Evolutionary conservation across 371 early-diverging fungal genomes (phyloP), one percentile per base, ranked within the genome.

Genomic region (Choanephora cucurbitarum): DNA sequence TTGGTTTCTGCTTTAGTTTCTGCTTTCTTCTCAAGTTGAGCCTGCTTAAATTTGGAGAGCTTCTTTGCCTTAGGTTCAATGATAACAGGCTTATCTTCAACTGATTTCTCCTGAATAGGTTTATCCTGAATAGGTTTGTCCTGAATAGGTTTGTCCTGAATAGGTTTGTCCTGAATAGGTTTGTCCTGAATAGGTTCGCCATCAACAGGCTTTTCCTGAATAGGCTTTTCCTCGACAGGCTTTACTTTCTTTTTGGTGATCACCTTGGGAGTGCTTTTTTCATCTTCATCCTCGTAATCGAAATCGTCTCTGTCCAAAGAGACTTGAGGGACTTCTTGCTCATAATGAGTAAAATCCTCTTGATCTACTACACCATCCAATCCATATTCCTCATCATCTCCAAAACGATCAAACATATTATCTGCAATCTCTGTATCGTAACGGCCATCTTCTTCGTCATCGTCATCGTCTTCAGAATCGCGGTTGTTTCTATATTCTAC

Each of bases 321-420:
- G 5, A 48, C 51, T 40, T 72, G 79, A 23, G 66, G n/a, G n/a
- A n/a, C 61, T 19, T 80, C 81, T 11, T 67, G 57, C 9, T 85
- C 80, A 28, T 84, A 76, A 21, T 75, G 66, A 14, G 86, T 81
- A 8, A 76, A 76, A 39, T 83, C 77, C 47, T 82, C 81, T 49
- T 82, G 75, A 13, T 81, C 82, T 1, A 82, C 81, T 17, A 67
- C 53, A 11, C 80, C 73, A n/a, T 76, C 75, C 22, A 70, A 70
- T 15, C 77, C 76, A 37, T 76, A 75, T 43, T 84, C 79, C 43
- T 84, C 83, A 44, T 81, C 81, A 48, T 81, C 84, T 17, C 74
- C 81, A 42, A 80, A 73, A 37, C 73, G 67, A 33, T 80, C 78
- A 58, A 85, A 67, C 51, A 82, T 69, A 13, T 52, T 57, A 4